Percentiles rank a stretch among this genome's conserved stretches.
phyloP scores from a whole-genome alignment of 2,329 filamentous ascomycete genomes.

The Alternaria longipes region DNA sequence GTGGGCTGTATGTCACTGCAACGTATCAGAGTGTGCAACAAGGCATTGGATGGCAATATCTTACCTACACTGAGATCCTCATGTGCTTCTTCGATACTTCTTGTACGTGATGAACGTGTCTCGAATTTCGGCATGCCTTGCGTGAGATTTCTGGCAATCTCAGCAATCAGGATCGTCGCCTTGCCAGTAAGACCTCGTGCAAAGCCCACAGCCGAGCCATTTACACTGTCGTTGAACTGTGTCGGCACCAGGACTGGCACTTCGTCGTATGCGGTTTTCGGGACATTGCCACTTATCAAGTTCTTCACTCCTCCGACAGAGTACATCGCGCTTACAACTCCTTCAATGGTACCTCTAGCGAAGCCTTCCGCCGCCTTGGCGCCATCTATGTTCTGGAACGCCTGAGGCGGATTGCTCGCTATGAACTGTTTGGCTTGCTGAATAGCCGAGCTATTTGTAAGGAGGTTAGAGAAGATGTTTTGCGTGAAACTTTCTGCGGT shows the following conservation, averaged over 20 bases:
- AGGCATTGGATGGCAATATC: background rate
- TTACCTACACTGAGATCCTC: conserved; percentile 29
- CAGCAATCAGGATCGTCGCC: conserved; percentile 35
- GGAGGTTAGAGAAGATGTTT: conserved; percentile 32
- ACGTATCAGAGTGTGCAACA: background rate
- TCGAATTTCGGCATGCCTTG: conserved; percentile 10
- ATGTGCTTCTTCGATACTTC: conserved; percentile 2
- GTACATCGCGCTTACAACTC: conserved; percentile 34
- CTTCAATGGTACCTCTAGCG: conserved; percentile 39
- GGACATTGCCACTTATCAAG: conserved; percentile 36
- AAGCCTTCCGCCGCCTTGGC: conserved; percentile 40
- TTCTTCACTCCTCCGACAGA: conserved; percentile 40
- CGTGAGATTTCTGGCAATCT: conserved; percentile 31
- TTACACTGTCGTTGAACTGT: conserved; percentile 38
- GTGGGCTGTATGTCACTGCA: conserved; percentile 20
- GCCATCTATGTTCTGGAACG: conserved; percentile 18
- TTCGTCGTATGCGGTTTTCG: conserved; percentile 28
- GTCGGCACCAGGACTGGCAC: conserved; percentile 29
- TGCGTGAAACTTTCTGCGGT: conserved; percentile 34
- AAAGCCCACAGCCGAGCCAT: conserved; percentile 38
- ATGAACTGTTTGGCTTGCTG: conserved; percentile 14
- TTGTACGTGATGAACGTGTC: background rate
- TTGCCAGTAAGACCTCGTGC: conserved; percentile 37
- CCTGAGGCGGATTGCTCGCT: conserved; percentile 7
- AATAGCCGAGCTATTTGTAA: conserved; percentile 34